Evolutionary conservation across 768 basidiomycete species (phyloP), one percentile per base, ranked within the genome.

Genomic region (Phlebiopsis flavidoalba): DNA sequence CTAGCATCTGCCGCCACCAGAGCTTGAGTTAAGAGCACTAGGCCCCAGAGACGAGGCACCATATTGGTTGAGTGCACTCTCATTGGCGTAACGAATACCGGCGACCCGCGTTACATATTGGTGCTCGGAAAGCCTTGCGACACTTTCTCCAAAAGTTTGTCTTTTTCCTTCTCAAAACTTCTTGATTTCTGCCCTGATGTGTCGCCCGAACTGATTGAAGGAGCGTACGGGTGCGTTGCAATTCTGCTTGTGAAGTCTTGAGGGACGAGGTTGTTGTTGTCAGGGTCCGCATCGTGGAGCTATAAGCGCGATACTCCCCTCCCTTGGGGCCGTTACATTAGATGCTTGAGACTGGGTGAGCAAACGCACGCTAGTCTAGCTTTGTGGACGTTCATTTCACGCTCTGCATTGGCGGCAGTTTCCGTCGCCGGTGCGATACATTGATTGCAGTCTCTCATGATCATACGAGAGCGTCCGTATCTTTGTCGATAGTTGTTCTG

Each of bases 141-240:
- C 92, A n/a, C 26, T 64, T 83, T 85, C 53, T 93, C 91, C 26
- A 82, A 64, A 69, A 88, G 84, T 17, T 85, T 80, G 66, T 93
- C 91, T 17, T 86, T 73, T 45, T 94, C 91, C 64, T 87, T 88
- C 65, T 95, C 92, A 67, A n/a, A 83, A 83, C 77, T 88, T 89
- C 79, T 87, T 92, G 36, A 91, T 70, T 69, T 94, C 93, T 37
- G 79, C 77, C n/a, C 59, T 83, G 79, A 63, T 91, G 83, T 0
- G 86, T 82, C 45, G 84, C 78, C 24, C 93, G 85, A 12, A 91
- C 75, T 10, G 82, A 82, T 63, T 91, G 89, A 11, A 94, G 68
- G 0, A 84, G 72, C 1, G 83, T 81, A 49, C 87, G 83, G n/a
- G 86, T 84, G 24, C 89, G 86, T 66, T 88, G 87, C 2, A 93